Base-by-base conservation (phyloP, 2,329 filamentous ascomycete species). In the Leptographium radiaticola region DNA sequence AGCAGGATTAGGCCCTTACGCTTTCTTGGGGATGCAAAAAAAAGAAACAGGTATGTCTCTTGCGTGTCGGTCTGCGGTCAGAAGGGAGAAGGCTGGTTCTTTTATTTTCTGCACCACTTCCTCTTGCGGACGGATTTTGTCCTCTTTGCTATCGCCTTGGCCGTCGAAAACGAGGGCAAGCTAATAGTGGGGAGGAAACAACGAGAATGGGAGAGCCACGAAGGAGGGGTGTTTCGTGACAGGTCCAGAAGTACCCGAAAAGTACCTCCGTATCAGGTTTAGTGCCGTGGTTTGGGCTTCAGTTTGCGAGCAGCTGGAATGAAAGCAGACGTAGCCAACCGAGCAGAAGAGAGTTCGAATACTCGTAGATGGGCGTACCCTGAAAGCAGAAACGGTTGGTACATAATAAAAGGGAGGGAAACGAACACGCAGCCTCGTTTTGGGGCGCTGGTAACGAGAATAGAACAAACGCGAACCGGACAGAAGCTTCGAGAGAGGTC, bases 401-500 rank as follows among this genome's bases (percentile, higher is more conserved):
- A 44, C 18, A 13, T 12, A 18, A 20, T 18, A 46, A 15, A 33
- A 18, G 13, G 20, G 1, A 13, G 10, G 3, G 42, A 25, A 13
- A 11, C 25, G 30, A 46, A 46, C 30, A 31, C 30, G 45, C 49
- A 51, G 49, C 49, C 49, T 50, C 49, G 49, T 50, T 38, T n/a
- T 25, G 16, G 30, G 30, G n/a, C 18, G 10, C 34, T 15, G 30
- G 25, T 11, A 31, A 25, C 40, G 8, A 13, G 31, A 34, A 50
- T 20, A 25, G 36, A 48, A 42, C 44, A 20, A 8, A 11, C 30
- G 16, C 34, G 53, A 51, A 54, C 43, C 53, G 33, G 33, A 47
- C 12, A 43, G 53, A 54, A 54, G 48, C 48, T 51, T 54, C 53
- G 48, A 54, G 53, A 45, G 20, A 45, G 15, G 15, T 6, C 25